A percentile compares a stretch with the other conserved stretches of the same genome.
These are phyloP conservation scores for Diplodia corticola DNA, from an alignment of 2,329 filamentous ascomycete species.

Conservation along the genomic window DNA sequence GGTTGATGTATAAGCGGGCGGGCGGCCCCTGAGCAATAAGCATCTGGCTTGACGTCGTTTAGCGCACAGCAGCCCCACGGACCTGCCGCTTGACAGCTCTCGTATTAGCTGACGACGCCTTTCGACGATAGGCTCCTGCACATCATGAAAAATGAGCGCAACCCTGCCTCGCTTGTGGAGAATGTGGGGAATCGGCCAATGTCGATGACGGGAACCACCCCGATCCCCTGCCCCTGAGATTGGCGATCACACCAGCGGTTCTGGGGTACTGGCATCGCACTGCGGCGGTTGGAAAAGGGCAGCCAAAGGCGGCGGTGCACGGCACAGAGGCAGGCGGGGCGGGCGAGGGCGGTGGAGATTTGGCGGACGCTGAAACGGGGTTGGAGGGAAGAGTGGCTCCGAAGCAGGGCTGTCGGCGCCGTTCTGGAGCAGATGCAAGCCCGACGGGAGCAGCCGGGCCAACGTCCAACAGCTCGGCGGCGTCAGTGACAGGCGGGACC, in stretches of 20 bases:
- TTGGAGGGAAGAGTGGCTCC: background rate
- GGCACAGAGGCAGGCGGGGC: background rate
- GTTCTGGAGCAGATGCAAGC: slow-evolving; percentile 18
- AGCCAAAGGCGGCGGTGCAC: background rate
- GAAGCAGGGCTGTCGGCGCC: background rate
- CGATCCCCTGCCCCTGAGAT: slow-evolving; percentile 21
- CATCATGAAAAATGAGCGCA: slow-evolving; percentile 5
- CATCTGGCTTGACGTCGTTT: background rate
- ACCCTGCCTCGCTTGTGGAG: slow-evolving; percentile 10
- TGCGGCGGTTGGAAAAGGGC: background rate
- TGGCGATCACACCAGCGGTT: slow-evolving; percentile 15
- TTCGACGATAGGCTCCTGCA: slow-evolving; percentile 18
- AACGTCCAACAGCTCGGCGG: slow-evolving; percentile 20
- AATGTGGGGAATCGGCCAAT: slow-evolving; percentile 6
- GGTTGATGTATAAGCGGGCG: slow-evolving; percentile 7
- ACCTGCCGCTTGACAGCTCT: slow-evolving; percentile 10
- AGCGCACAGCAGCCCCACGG: slow-evolving; percentile 1
- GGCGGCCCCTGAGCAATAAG: slow-evolving; percentile 15
- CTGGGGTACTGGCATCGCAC: background rate
- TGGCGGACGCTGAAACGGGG: slow-evolving; percentile 9
- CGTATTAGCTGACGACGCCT: slow-evolving; percentile 19
- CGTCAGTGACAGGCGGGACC: background rate
- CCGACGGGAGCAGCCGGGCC: slow-evolving; percentile 19
- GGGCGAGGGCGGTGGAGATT: background rate
- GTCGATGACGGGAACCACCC: slow-evolving; percentile 10